Conservation (phyloP, 1,139 yeast genomes). For the Taphrina flavorubra region DNA sequence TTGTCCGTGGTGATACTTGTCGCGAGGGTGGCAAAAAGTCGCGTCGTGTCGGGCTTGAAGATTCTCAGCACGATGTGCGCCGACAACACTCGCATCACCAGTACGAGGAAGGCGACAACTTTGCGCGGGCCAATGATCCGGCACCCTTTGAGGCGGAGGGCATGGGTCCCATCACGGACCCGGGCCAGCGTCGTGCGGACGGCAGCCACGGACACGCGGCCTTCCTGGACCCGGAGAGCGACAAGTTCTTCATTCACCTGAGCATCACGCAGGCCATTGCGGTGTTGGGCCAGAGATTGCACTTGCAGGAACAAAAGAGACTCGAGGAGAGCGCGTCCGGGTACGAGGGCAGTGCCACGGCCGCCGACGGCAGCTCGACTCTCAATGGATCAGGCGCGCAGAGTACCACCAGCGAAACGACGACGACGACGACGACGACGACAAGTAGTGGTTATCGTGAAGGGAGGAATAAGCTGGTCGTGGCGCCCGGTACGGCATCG, state of each 20-base stretch:
- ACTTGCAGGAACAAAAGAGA: constrained; percentile 1
- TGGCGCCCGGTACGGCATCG: background rate
- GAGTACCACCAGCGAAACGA: background rate
- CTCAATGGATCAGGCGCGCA: background rate
- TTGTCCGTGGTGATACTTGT: constrained; percentile 20
- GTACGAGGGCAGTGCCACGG: background rate
- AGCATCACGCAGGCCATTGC: constrained; percentile 29
- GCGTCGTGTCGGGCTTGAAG: background rate
- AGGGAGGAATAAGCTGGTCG: background rate
- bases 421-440: background rate
- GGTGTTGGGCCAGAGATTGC: constrained; percentile 12
- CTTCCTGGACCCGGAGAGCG: constrained; percentile 23
- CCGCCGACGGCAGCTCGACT: background rate
- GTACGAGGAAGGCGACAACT: constrained; percentile 24
- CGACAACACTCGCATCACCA: background rate
- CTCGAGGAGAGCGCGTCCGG: constrained; percentile 14
- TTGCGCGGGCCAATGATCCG: constrained; percentile 21
- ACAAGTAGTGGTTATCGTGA: background rate
- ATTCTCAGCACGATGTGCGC: background rate
- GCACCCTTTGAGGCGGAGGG: constrained; percentile 34
- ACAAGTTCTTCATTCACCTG: constrained; percentile 31
- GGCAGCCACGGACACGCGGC: constrained; percentile 21
- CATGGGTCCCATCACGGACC: constrained; percentile 24
- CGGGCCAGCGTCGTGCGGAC: constrained; percentile 1
- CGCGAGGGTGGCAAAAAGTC: constrained; percentile 1